Conservation (phyloP, 2,329 filamentous ascomycete species). For the Aspergillus niger region DNA sequence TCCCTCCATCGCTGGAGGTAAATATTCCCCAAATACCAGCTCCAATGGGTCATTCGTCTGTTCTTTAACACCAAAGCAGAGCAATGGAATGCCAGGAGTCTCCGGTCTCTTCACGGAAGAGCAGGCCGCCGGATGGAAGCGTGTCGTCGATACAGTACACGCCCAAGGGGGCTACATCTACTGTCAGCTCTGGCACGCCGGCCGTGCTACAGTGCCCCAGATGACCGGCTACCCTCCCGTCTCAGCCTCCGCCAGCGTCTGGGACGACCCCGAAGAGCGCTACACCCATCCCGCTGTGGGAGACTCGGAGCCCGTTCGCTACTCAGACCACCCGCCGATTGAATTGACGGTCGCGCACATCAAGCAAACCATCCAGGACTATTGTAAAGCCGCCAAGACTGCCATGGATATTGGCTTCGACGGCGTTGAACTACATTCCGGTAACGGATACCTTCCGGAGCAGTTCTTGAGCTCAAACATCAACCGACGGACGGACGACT, state of each 20-base stretch:
- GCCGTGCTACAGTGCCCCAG: constrained; percentile 47
- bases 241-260: constrained; percentile 47
- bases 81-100: constrained; percentile 43
- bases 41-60: background rate
- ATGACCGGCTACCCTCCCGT: constrained; percentile 44
- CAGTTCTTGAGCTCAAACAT: constrained; percentile 55
- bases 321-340: constrained; percentile 47
- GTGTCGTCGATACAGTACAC: constrained; percentile 54
- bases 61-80: constrained; percentile 23
- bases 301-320: constrained; percentile 39
- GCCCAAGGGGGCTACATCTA: constrained; percentile 53
- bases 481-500: constrained; percentile 54
- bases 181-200: constrained; percentile 48
- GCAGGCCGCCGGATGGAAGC: constrained; percentile 54
- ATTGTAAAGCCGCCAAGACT: constrained; percentile 48
- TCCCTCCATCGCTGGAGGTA: constrained; percentile 44
- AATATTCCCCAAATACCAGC: constrained; percentile 20
- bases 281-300: constrained; percentile 45
- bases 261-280: constrained; percentile 48
- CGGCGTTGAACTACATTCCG: constrained; percentile 54
- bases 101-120: constrained; percentile 37
- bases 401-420: constrained; percentile 60
- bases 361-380: constrained; percentile 47
- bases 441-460: constrained; percentile 56
- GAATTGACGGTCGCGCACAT: constrained; percentile 51